Evolutionary conservation across 176 grass and related monocot species (phyloP), one percentile per base, ranked within the genome.

Genomic region (Raddia distichophylla): DNA sequence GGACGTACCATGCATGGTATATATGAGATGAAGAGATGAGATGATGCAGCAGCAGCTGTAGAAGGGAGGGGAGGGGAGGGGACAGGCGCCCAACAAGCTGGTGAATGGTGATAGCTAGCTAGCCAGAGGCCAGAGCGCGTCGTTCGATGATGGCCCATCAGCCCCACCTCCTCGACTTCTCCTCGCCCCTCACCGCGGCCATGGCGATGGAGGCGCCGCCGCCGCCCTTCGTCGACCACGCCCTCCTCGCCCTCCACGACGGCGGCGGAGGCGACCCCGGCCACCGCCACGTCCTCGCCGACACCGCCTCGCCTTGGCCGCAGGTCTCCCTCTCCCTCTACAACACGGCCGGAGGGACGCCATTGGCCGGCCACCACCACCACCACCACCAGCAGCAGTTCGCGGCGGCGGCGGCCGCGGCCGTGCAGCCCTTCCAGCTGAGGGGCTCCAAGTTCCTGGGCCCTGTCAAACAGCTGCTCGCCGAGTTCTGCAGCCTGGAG

Each of bases 401-500:
- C 52, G 32, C 9, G 8, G 18, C 10, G 35, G 9, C 53, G 20
- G 14, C 48, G 37, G 44, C 20, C 77, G 49, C 48, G 37, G 44
- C 20, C 77, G 49, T 74, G 55, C 65, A 79, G 58, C 77, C 72
- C 33, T 92, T 92, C 76, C 85, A 81, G 40, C 32, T 92, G 3
- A 77, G 66, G 71, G 86, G 43, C 50, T 92, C 87, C 67, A 88
- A 14, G 82, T 90, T 63, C 61, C 63, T 95, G 18, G 74, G n/a
- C 5, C 85, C 85, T 2, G 87, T 52, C 14, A 77, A 6, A 79
- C 87, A 90, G 17, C 75, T 95, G 56, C 73, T 95, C 50, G 4
- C 8, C 3, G 93, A 90, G 58, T 88, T 90, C 53, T 95, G 93
- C 65, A 84, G 62, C 81, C 69, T 91, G 1, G 65, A 78, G 60